Percentiles rank a stretch among this genome's conserved stretches.
Conservation (phyloP, 805 yeast genomes). For the Yarrowia keelungensis region DNA sequence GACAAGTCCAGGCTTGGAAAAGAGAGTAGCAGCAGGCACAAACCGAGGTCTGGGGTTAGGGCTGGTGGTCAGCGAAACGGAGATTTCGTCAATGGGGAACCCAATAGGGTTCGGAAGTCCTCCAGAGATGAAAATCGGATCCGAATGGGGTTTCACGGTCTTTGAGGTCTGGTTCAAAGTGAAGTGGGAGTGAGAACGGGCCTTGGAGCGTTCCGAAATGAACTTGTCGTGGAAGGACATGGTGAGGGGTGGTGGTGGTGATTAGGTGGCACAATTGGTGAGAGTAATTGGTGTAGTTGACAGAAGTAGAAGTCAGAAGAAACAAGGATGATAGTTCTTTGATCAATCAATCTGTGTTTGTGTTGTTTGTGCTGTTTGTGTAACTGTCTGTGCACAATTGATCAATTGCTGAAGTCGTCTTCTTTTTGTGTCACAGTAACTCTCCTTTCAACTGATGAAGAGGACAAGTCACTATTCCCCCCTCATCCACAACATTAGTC, state of each 20-base stretch:
- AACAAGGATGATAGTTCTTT: no score
- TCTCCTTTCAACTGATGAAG: no score
- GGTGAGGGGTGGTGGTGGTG: not conserved
- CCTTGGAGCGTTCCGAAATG: conserved; percentile 24
- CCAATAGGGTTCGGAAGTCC: conserved; percentile 35
- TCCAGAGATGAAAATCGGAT: conserved; percentile 22
- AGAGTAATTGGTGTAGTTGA: no score
- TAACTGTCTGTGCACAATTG: not conserved
- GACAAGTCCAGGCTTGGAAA: not conserved
- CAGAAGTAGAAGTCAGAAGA: no score
- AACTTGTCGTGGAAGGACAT: conserved; percentile 24
- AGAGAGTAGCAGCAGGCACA: conserved; percentile 22
- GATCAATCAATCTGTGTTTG: no score
- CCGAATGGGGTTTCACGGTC: conserved; percentile 11
- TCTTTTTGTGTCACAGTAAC: no score
- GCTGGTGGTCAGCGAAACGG: conserved; percentile 4
- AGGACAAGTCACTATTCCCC: no score
- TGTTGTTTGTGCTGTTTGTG: no score
- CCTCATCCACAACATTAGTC: no score
- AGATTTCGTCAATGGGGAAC: conserved; percentile 12
- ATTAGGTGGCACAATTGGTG: no score
- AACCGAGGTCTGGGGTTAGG: conserved; percentile 24
- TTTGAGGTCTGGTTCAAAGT: not conserved
- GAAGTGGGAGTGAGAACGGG: conserved; percentile 18
- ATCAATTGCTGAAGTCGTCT: no score